Conservation (phyloP, 495 filamentous ascomycete species). For the Elaphomyces granulatus region DNA sequence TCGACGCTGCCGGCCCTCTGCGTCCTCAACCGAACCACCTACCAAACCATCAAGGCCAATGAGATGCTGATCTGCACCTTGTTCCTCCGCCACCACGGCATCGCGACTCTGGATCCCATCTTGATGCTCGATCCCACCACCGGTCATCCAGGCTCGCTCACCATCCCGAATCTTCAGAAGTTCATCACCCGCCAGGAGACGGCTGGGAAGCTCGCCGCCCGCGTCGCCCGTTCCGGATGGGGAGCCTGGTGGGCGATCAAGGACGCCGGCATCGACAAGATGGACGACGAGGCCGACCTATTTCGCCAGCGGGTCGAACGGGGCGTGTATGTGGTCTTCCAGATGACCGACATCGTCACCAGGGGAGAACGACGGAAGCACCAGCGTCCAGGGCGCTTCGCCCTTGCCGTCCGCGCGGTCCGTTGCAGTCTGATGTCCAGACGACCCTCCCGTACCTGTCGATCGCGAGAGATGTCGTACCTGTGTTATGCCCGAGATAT, state of each 20-base stretch:
- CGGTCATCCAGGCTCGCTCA: conserved; percentile 10
- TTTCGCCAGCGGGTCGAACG: conserved; percentile 16
- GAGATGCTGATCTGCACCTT: conserved; percentile 16
- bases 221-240: conserved; percentile 18
- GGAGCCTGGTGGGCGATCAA: conserved; percentile 14
- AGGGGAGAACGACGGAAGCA: conserved; percentile 8
- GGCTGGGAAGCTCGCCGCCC: conserved; percentile 10
- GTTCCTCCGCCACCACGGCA: conserved; percentile 15
- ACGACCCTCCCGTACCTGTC: not conserved
- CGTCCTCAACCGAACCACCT: conserved; percentile 16
- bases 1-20: conserved; percentile 12
- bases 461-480: conserved; percentile 1
- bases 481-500: conserved; percentile 6
- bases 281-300: conserved; percentile 17
- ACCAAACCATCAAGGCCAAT: conserved; percentile 15
- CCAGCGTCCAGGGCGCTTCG: conserved; percentile 3
- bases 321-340: conserved; percentile 18
- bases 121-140: conserved; percentile 14
- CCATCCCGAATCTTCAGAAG: conserved; percentile 12
- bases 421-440: conserved; percentile 1
- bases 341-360: conserved; percentile 19
- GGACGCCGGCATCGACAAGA: conserved; percentile 11
- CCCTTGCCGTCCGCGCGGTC: not conserved
- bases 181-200: conserved; percentile 14
- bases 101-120: conserved; percentile 12